phyloP scores from a whole-genome alignment of 2,329 filamentous ascomycete genomes.

The Sphaceloma murrayae region DNA sequence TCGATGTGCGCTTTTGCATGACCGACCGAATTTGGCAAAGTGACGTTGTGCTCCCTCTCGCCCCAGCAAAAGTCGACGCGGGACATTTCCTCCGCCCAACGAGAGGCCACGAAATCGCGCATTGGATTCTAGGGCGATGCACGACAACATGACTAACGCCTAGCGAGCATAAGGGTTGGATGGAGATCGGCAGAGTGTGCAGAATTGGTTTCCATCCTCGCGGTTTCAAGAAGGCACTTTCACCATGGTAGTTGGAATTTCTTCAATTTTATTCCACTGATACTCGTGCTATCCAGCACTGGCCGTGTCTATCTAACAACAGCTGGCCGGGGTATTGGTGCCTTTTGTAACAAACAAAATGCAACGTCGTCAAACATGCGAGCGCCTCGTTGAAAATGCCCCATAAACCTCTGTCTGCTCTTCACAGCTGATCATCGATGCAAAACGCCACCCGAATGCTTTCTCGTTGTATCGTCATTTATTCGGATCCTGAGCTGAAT shows the following conservation, averaged over 20 bases:
- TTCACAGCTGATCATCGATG: conserved; percentile 14
- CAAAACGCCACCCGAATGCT: conserved; percentile 10
- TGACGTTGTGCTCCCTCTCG: conserved; percentile 9
- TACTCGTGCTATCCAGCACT: too few species aligned
- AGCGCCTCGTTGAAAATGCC: too few species aligned
- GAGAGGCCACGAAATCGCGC: conserved; percentile 13
- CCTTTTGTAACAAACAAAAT: too few species aligned
- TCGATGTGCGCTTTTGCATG: not conserved
- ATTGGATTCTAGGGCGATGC: conserved; percentile 5
- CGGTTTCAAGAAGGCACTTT: too few species aligned
- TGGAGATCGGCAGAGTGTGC: too few species aligned
- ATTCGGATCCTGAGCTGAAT: conserved; percentile 15
- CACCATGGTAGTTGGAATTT: too few species aligned
- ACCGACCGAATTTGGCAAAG: conserved; percentile 8
- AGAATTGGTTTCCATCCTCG: too few species aligned
- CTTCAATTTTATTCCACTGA: too few species aligned
- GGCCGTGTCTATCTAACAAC: too few species aligned
- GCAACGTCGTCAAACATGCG: too few species aligned
- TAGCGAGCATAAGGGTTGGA: not conserved
- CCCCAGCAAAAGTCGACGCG: conserved; percentile 11
- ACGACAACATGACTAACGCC: conserved; percentile 1
- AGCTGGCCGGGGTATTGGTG: too few species aligned
- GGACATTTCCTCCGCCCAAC: conserved; percentile 9
- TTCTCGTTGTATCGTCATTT: conserved; percentile 9
- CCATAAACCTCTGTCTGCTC: not conserved